phyloP scores from a whole-genome alignment of 441 rosid genomes.

The Bruguiera hainesii region DNA sequence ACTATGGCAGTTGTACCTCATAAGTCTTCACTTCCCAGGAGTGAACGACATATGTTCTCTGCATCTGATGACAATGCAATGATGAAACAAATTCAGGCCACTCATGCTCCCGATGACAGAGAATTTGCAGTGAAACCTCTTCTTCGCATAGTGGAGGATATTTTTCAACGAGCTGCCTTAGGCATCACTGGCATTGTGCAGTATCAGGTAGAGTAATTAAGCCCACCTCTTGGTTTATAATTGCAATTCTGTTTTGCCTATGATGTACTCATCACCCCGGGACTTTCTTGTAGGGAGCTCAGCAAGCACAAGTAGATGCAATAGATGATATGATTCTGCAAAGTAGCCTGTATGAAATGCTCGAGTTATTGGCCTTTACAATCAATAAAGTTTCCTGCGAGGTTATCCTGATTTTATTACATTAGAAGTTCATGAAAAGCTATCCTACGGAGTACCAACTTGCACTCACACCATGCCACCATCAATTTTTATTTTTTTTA shows the following conservation, averaged over 20 bases:
- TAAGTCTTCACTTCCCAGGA: not conserved
- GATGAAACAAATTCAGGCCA: slow-evolving; percentile 52
- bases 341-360: slow-evolving; percentile 32
- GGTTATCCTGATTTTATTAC: slow-evolving; percentile 28
- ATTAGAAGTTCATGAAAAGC: not conserved
- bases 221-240: no score
- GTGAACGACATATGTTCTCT: slow-evolving; percentile 39
- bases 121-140: slow-evolving; percentile 41
- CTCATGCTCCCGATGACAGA: slow-evolving; percentile 56
- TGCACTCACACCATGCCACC: no score
- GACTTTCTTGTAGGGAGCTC: slow-evolving; percentile 26
- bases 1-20: slow-evolving; percentile 25
- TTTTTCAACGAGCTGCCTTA: slow-evolving; percentile 35
- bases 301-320: slow-evolving; percentile 28
- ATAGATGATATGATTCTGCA: slow-evolving; percentile 38
- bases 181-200: slow-evolving; percentile 9
- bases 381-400: slow-evolving; percentile 54
- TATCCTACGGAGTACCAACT: not conserved
- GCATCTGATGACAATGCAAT: slow-evolving; percentile 52
- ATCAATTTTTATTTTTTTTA: no score
- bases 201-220: slow-evolving; percentile 4
- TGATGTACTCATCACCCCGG: not conserved
- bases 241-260: not conserved
- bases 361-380: slow-evolving; percentile 36
- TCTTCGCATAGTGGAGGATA: slow-evolving; percentile 50